These are phyloP conservation scores for Xanthoconium separans DNA, from an alignment of 1,284 basidiomycete genomes.

Conservation along the genomic window DNA sequence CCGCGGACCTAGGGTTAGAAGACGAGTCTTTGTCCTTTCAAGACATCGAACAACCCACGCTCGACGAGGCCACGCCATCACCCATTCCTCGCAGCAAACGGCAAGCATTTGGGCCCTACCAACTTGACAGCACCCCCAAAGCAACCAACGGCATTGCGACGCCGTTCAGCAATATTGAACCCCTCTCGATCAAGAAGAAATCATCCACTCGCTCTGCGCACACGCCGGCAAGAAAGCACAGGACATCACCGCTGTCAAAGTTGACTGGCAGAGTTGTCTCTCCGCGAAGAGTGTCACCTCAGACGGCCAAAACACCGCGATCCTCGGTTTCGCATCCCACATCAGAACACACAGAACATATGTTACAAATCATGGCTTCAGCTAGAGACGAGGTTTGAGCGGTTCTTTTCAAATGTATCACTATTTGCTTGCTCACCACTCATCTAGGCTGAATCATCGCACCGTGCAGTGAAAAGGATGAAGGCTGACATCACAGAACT, in stretches of 20 bases:
- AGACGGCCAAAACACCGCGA: conserved; percentile 35
- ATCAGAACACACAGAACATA: conserved; percentile 40
- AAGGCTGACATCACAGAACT: conserved; percentile 56
- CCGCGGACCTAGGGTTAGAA: conserved; percentile 44
- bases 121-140: conserved; percentile 51
- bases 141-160: conserved; percentile 24
- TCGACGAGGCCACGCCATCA: conserved; percentile 35
- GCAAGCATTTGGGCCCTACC: conserved; percentile 56
- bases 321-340: conserved; percentile 22
- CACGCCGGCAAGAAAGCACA: conserved; percentile 44
- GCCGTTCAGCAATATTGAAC: conserved; percentile 47
- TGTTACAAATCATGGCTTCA: conserved; percentile 50
- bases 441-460: conserved; percentile 61
- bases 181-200: conserved; percentile 81
- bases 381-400: conserved; percentile 63
- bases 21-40: conserved; percentile 39
- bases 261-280: conserved; percentile 44
- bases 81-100: conserved; percentile 67
- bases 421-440: conserved; percentile 4
- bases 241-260: conserved; percentile 50
- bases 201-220: conserved; percentile 51
- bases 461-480: conserved; percentile 67
- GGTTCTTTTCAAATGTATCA: neutral
- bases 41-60: conserved; percentile 27
- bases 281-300: conserved; percentile 55